These are phyloP conservation scores for Perkinsus chesapeaki DNA, from an alignment of 169 alveolate genomes.

Conservation along the genomic window DNA sequence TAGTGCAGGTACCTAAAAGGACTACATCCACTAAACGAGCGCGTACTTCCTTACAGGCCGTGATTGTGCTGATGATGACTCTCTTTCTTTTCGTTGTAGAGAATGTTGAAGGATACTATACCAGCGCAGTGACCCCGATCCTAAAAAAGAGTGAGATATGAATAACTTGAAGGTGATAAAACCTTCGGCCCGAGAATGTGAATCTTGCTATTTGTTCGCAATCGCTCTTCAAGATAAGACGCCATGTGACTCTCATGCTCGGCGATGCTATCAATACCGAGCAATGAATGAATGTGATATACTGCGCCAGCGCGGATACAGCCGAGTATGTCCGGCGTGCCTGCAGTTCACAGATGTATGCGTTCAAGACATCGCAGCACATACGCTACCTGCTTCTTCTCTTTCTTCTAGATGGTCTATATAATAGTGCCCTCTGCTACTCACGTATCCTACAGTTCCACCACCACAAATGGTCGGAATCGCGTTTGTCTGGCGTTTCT, in stretches of 20 bases:
- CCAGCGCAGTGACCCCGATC: not conserved
- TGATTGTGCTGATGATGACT: not conserved
- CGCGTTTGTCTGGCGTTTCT: constrained; percentile 50
- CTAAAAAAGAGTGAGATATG: not conserved
- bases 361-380: no score
- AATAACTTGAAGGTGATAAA: no score
- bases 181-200: not conserved
- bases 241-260: not conserved
- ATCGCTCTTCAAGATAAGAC: not conserved
- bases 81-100: not conserved
- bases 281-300: not conserved
- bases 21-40: not conserved
- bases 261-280: not conserved
- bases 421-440: constrained; percentile 68
- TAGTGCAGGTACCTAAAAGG: constrained; percentile 59
- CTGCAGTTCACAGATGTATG: no score
- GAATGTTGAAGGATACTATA: not conserved
- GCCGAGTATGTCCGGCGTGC: constrained; percentile 84
- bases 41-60: not conserved
- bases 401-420: constrained; percentile 68
- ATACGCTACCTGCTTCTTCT: constrained; percentile 73
- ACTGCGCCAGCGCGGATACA: constrained; percentile 77
- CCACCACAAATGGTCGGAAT: constrained; percentile 72
- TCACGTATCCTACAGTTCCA: constrained; percentile 80
- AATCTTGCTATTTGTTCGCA: not conserved